Evolutionary conservation across 257 asterid species (phyloP).

Genomic region (Voacanga thouarsii): DNA sequence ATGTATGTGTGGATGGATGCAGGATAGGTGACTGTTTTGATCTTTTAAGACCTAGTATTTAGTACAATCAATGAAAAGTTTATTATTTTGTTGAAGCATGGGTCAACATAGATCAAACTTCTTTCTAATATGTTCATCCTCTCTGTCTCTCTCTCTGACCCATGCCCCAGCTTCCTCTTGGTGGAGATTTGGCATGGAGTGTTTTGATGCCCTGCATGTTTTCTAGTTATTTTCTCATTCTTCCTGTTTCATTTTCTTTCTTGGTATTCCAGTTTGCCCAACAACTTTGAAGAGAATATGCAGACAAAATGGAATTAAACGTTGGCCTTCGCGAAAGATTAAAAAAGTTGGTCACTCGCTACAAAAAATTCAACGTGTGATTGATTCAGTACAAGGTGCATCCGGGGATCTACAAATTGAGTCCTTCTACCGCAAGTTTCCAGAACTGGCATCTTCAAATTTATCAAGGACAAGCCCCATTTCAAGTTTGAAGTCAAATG

Average conservation of each 20-base stretch:
- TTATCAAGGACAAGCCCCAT: constrained; percentile 41
- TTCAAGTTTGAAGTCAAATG: constrained; percentile 33
- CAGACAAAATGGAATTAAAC: constrained; percentile 84
- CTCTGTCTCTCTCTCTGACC: too few relatives aligned
- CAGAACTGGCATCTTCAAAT: constrained; percentile 64
- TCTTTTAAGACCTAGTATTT: background rate
- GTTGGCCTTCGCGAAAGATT: constrained; percentile 96
- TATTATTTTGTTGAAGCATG: background rate
- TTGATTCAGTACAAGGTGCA: constrained; percentile 86
- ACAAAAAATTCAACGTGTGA: constrained; percentile 84
- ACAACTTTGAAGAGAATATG: constrained; percentile 98
- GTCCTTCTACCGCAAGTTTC: constrained; percentile 75
- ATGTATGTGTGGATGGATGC: background rate
- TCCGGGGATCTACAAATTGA: constrained; percentile 68
- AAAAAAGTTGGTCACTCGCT: constrained; percentile 93
- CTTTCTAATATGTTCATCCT: too few relatives aligned
- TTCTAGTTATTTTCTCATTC: constrained; percentile 6
- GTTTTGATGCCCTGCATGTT: background rate
- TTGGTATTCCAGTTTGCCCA: constrained; percentile 67
- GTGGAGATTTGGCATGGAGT: background rate
- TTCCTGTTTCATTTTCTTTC: background rate
- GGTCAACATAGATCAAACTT: background rate
- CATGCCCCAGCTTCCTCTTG: background rate
- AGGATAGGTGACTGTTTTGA: background rate
- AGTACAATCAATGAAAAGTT: background rate